A percentile compares a stretch with the other conserved stretches of the same genome.
Evolutionary conservation across 73 alveolate species (phyloP).

Genomic region (Chromera velia): DNA sequence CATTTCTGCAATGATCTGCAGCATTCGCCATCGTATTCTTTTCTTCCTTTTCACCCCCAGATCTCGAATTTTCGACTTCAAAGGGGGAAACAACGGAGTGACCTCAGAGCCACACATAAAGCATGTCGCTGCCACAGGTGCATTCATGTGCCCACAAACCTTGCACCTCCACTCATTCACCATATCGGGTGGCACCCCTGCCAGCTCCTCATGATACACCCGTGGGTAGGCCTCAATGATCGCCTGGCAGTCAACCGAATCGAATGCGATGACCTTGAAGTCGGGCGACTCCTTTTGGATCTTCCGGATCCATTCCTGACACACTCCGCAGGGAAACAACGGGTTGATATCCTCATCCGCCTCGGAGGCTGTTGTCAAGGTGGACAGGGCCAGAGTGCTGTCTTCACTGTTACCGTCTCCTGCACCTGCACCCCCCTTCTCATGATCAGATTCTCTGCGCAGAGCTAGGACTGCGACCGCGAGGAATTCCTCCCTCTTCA

Average conservation of each 20-base stretch:
- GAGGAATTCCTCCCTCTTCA: conserved; percentile 3
- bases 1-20: too few species aligned
- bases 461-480: conserved; percentile 13
- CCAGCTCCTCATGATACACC: background rate
- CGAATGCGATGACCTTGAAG: conserved; percentile 13
- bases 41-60: too few species aligned
- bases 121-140: too few species aligned
- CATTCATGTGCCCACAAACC: too few species aligned
- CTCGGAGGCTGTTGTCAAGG: background rate
- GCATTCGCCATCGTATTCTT: too few species aligned
- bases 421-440: background rate
- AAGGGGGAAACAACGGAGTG: too few species aligned
- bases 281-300: conserved; percentile 8
- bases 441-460: background rate
- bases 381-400: background rate
- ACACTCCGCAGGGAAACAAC: conserved; percentile 23
- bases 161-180: too few species aligned
- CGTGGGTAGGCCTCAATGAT: background rate
- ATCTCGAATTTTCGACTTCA: too few species aligned
- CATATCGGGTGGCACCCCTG: too few species aligned
- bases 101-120: too few species aligned
- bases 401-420: background rate
- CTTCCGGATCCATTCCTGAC: conserved; percentile 15
- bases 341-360: conserved; percentile 9
- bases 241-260: too few species aligned